A percentile compares a stretch with the other conserved stretches of the same genome.
Evolutionary conservation across 2,329 filamentous ascomycete genomes (phyloP).

Genomic region (Celoporthe dispersa): DNA sequence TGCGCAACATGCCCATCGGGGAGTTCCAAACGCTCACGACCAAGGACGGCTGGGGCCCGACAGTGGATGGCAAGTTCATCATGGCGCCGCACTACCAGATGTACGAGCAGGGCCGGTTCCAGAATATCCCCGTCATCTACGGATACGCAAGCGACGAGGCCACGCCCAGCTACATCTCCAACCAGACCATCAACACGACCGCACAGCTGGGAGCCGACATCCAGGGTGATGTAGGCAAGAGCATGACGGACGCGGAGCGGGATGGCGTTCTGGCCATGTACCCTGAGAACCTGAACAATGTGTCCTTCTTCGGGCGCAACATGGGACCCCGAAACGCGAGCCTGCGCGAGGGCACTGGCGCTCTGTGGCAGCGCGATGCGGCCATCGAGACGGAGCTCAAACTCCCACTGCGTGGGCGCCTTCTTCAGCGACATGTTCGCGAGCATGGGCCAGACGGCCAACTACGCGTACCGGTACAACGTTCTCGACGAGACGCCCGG

Average conservation of each 20-base stretch:
- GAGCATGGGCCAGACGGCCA: neutral
- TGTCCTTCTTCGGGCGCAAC: constrained; percentile 21
- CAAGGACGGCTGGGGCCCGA: constrained; percentile 22
- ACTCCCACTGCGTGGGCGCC: constrained; percentile 16
- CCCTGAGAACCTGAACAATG: constrained; percentile 22
- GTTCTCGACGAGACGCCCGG: constrained; percentile 24
- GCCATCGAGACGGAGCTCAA: constrained; percentile 23
- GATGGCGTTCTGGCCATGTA: constrained; percentile 18
- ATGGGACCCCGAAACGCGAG: constrained; percentile 11
- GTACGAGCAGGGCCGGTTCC: constrained; percentile 25
- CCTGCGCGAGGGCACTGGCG: constrained; percentile 17
- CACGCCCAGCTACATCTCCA: constrained; percentile 23
- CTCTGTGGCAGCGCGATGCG: constrained; percentile 22
- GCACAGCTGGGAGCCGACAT: constrained; percentile 11
- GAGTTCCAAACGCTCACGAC: constrained; percentile 22
- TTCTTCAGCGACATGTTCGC: constrained; percentile 23
- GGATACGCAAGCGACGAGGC: constrained; percentile 23
- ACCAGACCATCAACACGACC: constrained; percentile 22
- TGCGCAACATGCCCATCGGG: constrained; percentile 23
- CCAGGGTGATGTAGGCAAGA: constrained; percentile 4
- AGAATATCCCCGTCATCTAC: constrained; percentile 24
- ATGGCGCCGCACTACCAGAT: constrained; percentile 23
- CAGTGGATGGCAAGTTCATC: constrained; percentile 18
- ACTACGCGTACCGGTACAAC: constrained; percentile 22
- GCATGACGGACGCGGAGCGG: constrained; percentile 17